phyloP scores from a whole-genome alignment of 768 basidiomycete species.

The Podaxis sp. region DNA sequence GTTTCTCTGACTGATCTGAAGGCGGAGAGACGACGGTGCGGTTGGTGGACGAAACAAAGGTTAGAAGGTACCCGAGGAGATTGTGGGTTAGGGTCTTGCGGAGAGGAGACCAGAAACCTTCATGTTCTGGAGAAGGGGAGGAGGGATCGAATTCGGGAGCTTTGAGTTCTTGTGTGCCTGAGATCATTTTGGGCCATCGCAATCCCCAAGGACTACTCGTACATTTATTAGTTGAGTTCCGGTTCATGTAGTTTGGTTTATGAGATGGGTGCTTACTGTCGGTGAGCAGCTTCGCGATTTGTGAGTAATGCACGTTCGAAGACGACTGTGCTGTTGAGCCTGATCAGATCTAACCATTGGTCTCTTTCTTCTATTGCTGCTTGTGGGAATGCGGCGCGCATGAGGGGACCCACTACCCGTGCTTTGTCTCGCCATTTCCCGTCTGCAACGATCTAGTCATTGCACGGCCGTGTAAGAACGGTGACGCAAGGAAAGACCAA shows the following conservation, averaged over 20 bases:
- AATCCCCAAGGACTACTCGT: slow-evolving; percentile 25
- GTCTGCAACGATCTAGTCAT: slow-evolving; percentile 21
- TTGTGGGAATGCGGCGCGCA: slow-evolving; percentile 64
- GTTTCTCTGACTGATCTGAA: slow-evolving; percentile 16
- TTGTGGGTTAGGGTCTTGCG: slow-evolving; percentile 29
- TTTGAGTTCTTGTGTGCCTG: slow-evolving; percentile 31
- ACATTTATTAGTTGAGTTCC: background rate
- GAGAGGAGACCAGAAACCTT: slow-evolving; percentile 37
- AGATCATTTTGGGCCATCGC: slow-evolving; percentile 37
- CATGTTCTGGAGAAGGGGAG: background rate
- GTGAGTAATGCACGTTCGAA: slow-evolving; percentile 62
- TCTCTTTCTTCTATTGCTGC: slow-evolving; percentile 54
- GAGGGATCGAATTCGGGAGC: slow-evolving; percentile 17
- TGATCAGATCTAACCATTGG: slow-evolving; percentile 64
- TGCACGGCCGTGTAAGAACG: background rate
- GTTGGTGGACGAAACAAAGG: slow-evolving; percentile 15
- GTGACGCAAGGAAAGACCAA: slow-evolving; percentile 1
- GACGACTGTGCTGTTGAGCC: slow-evolving; percentile 46
- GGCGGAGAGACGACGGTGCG: slow-evolving; percentile 17
- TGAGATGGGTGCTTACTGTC: slow-evolving; percentile 27
- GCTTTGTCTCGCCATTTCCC: slow-evolving; percentile 60
- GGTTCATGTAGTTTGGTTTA: background rate
- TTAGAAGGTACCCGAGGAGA: slow-evolving; percentile 32
- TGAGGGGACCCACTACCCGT: slow-evolving; percentile 59
- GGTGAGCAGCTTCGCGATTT: slow-evolving; percentile 64